A percentile compares a stretch with the other conserved stretches of the same genome.
Evolutionary conservation across 2,329 filamentous ascomycete genomes (phyloP).

Genomic region (Nemania serpens): DNA sequence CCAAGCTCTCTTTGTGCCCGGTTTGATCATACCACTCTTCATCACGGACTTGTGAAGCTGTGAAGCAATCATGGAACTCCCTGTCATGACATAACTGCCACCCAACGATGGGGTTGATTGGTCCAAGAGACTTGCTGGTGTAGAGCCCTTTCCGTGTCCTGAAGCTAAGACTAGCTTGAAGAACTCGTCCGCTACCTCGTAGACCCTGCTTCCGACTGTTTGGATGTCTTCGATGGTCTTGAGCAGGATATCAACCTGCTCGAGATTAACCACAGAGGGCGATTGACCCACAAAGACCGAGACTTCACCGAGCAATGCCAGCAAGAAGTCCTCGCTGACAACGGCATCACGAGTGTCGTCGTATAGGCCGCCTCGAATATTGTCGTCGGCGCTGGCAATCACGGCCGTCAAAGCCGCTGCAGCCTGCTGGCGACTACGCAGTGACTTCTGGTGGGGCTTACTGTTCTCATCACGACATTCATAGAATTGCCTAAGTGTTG

Average conservation of each 20-base stretch:
- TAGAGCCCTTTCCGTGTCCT: slow-evolving; percentile 66
- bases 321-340: slow-evolving; percentile 84
- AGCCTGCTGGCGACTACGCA: slow-evolving; percentile 69
- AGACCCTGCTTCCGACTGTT: slow-evolving; percentile 74
- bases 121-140: slow-evolving; percentile 69
- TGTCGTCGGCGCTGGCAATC: slow-evolving; percentile 83
- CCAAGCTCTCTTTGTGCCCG: slow-evolving; percentile 65
- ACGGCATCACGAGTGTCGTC: slow-evolving; percentile 81
- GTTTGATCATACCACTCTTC: slow-evolving; percentile 41
- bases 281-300: slow-evolving; percentile 72
- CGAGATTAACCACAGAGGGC: slow-evolving; percentile 62
- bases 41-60: slow-evolving; percentile 63
- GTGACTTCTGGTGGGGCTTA: slow-evolving; percentile 49
- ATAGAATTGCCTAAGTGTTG: slow-evolving; percentile 88
- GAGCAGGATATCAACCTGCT: slow-evolving; percentile 73
- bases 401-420: slow-evolving; percentile 79
- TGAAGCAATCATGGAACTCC: slow-evolving; percentile 71
- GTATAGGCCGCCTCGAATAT: slow-evolving; percentile 88
- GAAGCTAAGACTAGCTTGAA: slow-evolving; percentile 76
- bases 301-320: slow-evolving; percentile 82
- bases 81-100: slow-evolving; percentile 70
- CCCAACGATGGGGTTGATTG: slow-evolving; percentile 53
- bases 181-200: slow-evolving; percentile 76
- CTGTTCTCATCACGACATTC: slow-evolving; percentile 73
- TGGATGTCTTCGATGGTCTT: slow-evolving; percentile 67